phyloP scores from a whole-genome alignment of 805 yeast genomes.

The Candida saitoana region DNA sequence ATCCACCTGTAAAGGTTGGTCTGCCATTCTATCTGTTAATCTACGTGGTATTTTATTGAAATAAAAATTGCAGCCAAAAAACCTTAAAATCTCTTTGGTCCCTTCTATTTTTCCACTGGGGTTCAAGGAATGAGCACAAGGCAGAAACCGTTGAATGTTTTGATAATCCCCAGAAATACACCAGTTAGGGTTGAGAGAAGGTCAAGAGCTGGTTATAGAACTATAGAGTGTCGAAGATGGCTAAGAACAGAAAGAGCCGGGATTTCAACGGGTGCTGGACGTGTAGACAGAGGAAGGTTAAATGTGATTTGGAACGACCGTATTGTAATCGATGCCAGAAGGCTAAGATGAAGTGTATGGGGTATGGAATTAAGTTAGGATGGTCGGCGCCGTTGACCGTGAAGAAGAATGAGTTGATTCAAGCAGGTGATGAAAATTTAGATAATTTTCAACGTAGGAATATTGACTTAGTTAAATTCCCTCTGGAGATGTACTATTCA shows the following conservation, averaged over 20 bases:
- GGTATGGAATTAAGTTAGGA: slow-evolving; percentile 46
- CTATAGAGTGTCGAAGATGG: not conserved
- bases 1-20: slow-evolving; percentile 6
- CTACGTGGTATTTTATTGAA: too few species aligned
- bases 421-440: slow-evolving; percentile 16
- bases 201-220: too few species aligned
- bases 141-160: too few species aligned
- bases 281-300: slow-evolving; percentile 49
- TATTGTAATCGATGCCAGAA: slow-evolving; percentile 44
- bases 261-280: slow-evolving; percentile 55
- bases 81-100: too few species aligned
- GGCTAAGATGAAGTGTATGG: slow-evolving; percentile 44
- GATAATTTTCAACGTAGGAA: slow-evolving; percentile 42
- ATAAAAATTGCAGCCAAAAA: not conserved
- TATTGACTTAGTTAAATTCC: slow-evolving; percentile 42
- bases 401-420: slow-evolving; percentile 15
- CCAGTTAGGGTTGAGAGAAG: too few species aligned
- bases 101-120: not conserved
- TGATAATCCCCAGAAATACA: too few species aligned
- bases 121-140: too few species aligned
- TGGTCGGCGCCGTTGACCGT: slow-evolving; percentile 43
- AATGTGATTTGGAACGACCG: slow-evolving; percentile 49
- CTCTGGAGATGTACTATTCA: slow-evolving; percentile 28
- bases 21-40: too few species aligned
- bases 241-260: slow-evolving; percentile 24